phyloP scores from a whole-genome alignment of 805 yeast genomes.

The Maudiozyma saulgeensis region DNA sequence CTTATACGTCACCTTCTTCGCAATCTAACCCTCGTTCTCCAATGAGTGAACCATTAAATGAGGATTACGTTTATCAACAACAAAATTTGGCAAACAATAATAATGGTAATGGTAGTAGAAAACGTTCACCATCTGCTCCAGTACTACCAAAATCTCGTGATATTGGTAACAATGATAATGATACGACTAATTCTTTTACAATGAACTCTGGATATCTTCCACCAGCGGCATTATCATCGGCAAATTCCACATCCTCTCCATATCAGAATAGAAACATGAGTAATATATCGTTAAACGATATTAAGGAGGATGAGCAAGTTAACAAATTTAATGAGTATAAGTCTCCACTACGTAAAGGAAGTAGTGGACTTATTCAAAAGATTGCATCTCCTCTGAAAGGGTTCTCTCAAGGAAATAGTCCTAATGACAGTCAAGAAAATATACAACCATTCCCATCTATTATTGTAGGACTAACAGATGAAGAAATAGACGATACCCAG shows the following conservation, averaged over 20 bases:
- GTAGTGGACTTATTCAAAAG: not conserved
- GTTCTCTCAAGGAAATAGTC: slow-evolving; percentile 6
- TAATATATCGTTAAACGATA: slow-evolving; percentile 27
- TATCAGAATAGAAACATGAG: slow-evolving; percentile 9
- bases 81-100: not conserved
- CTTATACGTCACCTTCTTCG: slow-evolving; percentile 2
- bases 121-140: slow-evolving; percentile 19
- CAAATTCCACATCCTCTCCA: slow-evolving; percentile 35
- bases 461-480: slow-evolving; percentile 16
- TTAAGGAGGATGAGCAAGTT: slow-evolving; percentile 27
- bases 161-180: not conserved
- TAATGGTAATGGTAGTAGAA: slow-evolving; percentile 3
- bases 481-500: not conserved
- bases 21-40: not conserved
- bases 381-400: not conserved
- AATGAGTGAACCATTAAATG: not conserved
- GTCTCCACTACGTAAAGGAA: not conserved
- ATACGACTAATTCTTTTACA: not conserved
- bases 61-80: not conserved
- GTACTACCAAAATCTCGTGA: not conserved
- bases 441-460: slow-evolving; percentile 20
- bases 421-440: slow-evolving; percentile 7
- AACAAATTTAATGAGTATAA: slow-evolving; percentile 1
- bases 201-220: slow-evolving; percentile 2
- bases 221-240: slow-evolving; percentile 2